Conservation (phyloP, 2,329 filamentous ascomycete genomes). For the Teratosphaeria gauchensis region DNA sequence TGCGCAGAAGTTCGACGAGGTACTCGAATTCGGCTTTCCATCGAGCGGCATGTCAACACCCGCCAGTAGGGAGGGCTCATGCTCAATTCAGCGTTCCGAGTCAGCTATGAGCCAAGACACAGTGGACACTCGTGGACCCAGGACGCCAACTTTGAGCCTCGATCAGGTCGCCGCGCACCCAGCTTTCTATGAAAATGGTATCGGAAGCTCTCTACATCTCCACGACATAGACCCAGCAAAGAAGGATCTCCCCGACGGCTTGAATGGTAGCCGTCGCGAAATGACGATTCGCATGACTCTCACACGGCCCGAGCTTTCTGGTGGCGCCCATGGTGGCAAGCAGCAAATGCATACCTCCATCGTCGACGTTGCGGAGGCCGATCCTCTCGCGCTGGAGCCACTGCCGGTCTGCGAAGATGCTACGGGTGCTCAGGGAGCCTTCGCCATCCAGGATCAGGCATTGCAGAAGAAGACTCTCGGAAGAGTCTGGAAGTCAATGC, state of each 20-base stretch:
- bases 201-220: conserved; percentile 12
- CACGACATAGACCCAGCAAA: neutral
- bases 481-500: conserved; percentile 16
- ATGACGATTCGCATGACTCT: conserved; percentile 97
- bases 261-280: conserved; percentile 45
- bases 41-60: neutral
- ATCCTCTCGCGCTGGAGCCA: conserved; percentile 47
- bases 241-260: neutral
- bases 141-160: conserved; percentile 9
- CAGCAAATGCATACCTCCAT: conserved; percentile 11
- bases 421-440: conserved; percentile 33
- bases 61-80: neutral
- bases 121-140: conserved; percentile 10
- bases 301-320: conserved; percentile 76
- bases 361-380: conserved; percentile 23
- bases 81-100: neutral
- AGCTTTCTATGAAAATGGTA: conserved; percentile 28
- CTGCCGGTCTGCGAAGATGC: conserved; percentile 33
- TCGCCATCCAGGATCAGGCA: conserved; percentile 25
- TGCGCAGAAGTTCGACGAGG: conserved; percentile 91
- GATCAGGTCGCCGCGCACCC: conserved; percentile 22
- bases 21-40: conserved; percentile 77
- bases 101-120: neutral
- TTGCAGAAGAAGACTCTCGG: conserved; percentile 15
- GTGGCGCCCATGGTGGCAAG: conserved; percentile 20